Conservation (phyloP, 768 basidiomycete species). For the Suillus spraguei region DNA sequence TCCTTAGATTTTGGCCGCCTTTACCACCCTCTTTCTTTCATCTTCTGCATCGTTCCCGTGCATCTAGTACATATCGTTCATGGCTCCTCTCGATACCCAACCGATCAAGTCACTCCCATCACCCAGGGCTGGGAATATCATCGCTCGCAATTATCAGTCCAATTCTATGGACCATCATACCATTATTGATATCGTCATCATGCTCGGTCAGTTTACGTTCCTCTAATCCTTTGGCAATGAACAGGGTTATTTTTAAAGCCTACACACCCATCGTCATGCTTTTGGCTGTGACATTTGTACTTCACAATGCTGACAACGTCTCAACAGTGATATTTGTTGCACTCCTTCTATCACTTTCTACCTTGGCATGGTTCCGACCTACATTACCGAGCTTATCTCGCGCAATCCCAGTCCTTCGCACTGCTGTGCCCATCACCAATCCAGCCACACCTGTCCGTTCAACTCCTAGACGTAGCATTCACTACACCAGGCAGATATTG, state of each 20-base stretch:
- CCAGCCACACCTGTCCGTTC: neutral
- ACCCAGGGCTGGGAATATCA: no score
- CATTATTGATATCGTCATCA: neutral
- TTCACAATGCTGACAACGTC: neutral
- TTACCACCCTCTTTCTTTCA: neutral
- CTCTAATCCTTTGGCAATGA: neutral
- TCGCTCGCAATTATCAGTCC: neutral
- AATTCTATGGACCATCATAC: neutral
- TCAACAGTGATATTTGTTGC: slow-evolving; percentile 1
- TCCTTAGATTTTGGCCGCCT: neutral
- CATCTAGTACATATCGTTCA: neutral
- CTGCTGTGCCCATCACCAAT: neutral
- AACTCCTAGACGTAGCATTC: neutral
- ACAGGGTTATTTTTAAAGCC: neutral
- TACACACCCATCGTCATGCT: neutral
- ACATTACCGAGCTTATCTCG: neutral
- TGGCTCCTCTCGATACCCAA: neutral
- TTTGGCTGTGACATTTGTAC: neutral
- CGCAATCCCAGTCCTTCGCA: neutral
- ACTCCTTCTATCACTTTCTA: neutral
- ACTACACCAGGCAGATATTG: neutral
- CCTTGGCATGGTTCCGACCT: neutral
- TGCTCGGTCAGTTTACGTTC: neutral
- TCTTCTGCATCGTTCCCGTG: neutral
- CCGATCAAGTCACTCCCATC: slow-evolving; percentile 1